Evolutionary conservation across 495 filamentous ascomycete genomes (phyloP).

Genomic region (Cryomyces minteri): DNA sequence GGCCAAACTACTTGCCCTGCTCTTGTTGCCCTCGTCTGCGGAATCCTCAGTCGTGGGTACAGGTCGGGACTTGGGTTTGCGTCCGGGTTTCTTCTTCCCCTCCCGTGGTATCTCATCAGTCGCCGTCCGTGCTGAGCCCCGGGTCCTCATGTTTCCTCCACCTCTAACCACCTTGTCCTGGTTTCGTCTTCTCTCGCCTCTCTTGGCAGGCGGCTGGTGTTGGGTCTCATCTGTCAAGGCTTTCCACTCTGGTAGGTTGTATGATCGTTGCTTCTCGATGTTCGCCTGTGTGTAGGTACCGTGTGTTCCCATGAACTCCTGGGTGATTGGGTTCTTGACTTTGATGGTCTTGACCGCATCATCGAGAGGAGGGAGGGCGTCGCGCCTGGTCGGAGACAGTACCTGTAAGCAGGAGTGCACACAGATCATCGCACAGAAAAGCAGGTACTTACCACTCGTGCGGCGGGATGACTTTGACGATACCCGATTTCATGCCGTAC

Average conservation of each 20-base stretch:
- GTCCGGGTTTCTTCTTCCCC: conserved; percentile 6
- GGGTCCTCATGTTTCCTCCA: conserved; percentile 1
- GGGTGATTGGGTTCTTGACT: conserved; percentile 91
- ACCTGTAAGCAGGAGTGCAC: neutral
- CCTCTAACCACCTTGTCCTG: conserved; percentile 36
- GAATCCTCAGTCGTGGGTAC: neutral
- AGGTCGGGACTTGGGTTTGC: conserved; percentile 5
- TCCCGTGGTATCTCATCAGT: neutral
- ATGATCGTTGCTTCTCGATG: conserved; percentile 83
- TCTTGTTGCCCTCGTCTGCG: conserved; percentile 3
- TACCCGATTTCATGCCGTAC: conserved; percentile 93
- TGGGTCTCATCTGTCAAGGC: conserved; percentile 78
- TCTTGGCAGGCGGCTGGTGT: conserved; percentile 86
- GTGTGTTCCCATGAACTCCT: conserved; percentile 87
- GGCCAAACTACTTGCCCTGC: neutral
- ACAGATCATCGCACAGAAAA: neutral
- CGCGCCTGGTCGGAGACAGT: conserved; percentile 30
- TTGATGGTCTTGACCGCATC: conserved; percentile 78
- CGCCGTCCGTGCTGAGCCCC: neutral
- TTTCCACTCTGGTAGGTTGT: conserved; percentile 94
- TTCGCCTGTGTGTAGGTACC: conserved; percentile 93
- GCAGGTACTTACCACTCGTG: conserved; percentile 63
- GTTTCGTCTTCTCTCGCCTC: conserved; percentile 71
- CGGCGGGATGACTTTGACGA: conserved; percentile 88
- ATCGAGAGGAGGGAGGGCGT: conserved; percentile 55